These are phyloP conservation scores for Fusarium protoensiforme DNA, from an alignment of 2,329 filamentous ascomycete species.

Conservation along the genomic window DNA sequence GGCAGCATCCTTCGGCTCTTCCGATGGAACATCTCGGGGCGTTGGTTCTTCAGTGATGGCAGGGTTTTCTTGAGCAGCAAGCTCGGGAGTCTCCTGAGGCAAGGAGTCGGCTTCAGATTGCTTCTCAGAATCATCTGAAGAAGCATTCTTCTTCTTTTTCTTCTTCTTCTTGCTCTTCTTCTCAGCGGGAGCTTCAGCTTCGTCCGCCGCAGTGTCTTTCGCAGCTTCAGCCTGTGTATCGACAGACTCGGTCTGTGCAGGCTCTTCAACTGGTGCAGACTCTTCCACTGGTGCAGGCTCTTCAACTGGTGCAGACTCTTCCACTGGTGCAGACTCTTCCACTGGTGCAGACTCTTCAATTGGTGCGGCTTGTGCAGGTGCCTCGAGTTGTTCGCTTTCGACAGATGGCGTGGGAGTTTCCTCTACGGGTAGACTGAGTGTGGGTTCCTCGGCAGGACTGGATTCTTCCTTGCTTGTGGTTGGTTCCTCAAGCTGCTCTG, in stretches of 20 bases:
- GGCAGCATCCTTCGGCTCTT: slow-evolving; percentile 3
- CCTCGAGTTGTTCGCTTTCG: slow-evolving; percentile 10
- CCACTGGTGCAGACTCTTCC: not conserved
- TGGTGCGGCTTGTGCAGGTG: not conserved
- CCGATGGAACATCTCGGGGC: not conserved
- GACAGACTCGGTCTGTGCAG: not conserved
- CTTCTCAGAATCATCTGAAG: slow-evolving; percentile 27
- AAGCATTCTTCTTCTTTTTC: slow-evolving; percentile 43
- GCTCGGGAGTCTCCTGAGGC: slow-evolving; percentile 17
- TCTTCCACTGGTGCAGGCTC: too few relatives aligned
- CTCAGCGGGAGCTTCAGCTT: slow-evolving; percentile 19
- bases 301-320: too few relatives aligned
- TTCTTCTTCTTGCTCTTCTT: slow-evolving; percentile 52
- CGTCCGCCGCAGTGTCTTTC: not conserved
- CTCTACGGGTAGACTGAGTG: not conserved
- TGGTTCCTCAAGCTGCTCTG: slow-evolving; percentile 10
- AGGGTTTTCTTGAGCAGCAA: not conserved
- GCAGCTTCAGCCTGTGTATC: slow-evolving; percentile 16
- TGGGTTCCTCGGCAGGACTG: slow-evolving; percentile 23
- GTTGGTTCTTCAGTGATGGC: not conserved
- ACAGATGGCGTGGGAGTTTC: not conserved
- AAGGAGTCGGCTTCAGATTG: slow-evolving; percentile 20
- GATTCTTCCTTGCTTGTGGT: slow-evolving; percentile 1
- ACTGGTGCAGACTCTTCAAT: too few relatives aligned
- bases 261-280: not conserved